Base-by-base conservation (phyloP, 768 basidiomycete species). In the Boletus subparvulus region DNA sequence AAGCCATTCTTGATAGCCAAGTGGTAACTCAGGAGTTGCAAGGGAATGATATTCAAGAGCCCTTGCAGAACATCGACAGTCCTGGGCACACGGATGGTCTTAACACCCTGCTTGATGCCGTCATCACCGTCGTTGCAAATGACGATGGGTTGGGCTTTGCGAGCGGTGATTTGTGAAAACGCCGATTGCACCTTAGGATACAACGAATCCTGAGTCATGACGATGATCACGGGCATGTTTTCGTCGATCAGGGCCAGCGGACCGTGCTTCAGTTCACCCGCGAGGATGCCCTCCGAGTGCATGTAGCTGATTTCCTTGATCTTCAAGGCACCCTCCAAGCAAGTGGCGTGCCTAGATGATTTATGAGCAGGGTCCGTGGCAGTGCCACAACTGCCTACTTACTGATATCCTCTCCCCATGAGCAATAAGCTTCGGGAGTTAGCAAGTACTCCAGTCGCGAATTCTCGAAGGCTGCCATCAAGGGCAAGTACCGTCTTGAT, bases 401-500 rank as follows among this genome's bases (percentile, higher is more conserved):
- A 92, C 88, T 99, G 97, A 74, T 96, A 98, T 43, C 97, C 97
- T 71, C 97, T 81, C 54, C 97, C 97, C 95, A 99, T 98, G 66
- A 99, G 82, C 65, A 99, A 77, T 65, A 98, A 76, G 73, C 89
- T 92, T 69, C 92, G 88, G 72, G 94, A 90, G 73, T 85, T 81
- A 28, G 84, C 78, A 37, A 83, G 76, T 26, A 90, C 87, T 30
- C 85, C 85, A n/a, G 80, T 85, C 0, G 95, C 93, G 50, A 99
- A 82, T 64, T 89, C 81, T 70, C 95, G 89, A 58, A 97, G 78
- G 17, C 72, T 74, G 58, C 79, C 73, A 73, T 98, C 97, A 63
- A 83, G 83, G 50, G 85, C 83, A 47, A 99, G 86, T 16, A 98
- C 87, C 55, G 81, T 80, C 77, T 89, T 89, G 75, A 99, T 98